Percentiles rank a stretch among this genome's conserved stretches.
These are phyloP conservation scores for Carnegiea gigantea DNA, from an alignment of 179 eudicot genomes.

Conservation along the genomic window DNA sequence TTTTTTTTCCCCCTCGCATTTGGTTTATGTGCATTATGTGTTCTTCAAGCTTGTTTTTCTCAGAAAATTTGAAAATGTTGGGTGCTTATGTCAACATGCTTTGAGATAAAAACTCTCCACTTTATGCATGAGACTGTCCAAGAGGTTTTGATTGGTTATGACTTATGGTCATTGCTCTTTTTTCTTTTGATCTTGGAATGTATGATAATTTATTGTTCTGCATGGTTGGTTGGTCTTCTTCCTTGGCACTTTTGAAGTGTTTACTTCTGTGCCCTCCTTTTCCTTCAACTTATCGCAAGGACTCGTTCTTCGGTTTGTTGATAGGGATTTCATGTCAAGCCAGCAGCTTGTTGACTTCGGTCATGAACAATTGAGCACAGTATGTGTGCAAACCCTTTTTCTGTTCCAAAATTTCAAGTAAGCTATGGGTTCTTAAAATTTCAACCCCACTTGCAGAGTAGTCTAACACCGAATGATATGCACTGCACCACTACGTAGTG, in stretches of 20 bases:
- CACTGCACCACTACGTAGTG: too few species aligned
- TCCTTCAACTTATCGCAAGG: background rate
- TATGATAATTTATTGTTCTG: too few species aligned
- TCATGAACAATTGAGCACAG: slow-evolving; percentile 39
- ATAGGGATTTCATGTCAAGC: slow-evolving; percentile 88
- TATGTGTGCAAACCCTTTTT: slow-evolving; percentile 28
- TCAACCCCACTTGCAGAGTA: background rate
- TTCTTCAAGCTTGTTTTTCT: too few species aligned
- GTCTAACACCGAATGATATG: too few species aligned
- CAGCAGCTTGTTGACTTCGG: slow-evolving; percentile 46
- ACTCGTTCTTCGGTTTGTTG: slow-evolving; percentile 22
- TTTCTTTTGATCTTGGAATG: too few species aligned
- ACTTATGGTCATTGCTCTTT: background rate
- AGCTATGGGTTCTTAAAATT: too few species aligned
- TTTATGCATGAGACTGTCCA: background rate
- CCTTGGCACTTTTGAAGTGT: background rate
- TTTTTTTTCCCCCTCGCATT: too few species aligned
- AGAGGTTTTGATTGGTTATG: background rate
- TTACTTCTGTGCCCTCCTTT: background rate
- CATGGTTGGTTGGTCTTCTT: background rate
- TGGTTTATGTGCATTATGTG: too few species aligned
- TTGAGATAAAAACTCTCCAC: too few species aligned
- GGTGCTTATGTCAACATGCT: too few species aligned
- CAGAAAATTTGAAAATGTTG: too few species aligned
- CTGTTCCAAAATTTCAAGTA: background rate